Base-by-base conservation (phyloP, 1,284 basidiomycete species). In the Ganoderma meredithae region DNA sequence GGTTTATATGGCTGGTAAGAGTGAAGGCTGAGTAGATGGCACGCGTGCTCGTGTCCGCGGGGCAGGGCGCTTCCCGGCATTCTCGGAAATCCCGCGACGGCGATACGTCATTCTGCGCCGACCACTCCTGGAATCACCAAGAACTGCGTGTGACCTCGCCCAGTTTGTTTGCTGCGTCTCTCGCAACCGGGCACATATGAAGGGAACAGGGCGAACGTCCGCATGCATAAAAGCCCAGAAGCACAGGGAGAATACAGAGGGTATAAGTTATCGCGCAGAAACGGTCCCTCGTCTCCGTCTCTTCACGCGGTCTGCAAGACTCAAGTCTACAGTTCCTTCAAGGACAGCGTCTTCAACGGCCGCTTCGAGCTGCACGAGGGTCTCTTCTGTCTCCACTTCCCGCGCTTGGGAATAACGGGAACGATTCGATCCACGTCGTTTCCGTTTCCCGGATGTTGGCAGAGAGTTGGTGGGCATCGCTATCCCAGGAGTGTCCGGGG, bases 221-320 rank as follows among this genome's bases (percentile, higher is more conserved):
- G 39, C 33, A 31, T 58, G 55, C 8, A 58, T 58, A 19, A 19
- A 9, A 12, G 39, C 19, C 33, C 55, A 9, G 5, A 39, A 39
- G 55, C 36, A 13, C 22, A 22, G 47, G 25, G 47, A 49, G 47
- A 49, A 58, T 39, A 58, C 25, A 39, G 33, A n/a, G 31, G 19
- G 33, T 36, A 39, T 39, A 58, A 33, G 55, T 39, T 39, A 58
- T 39, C 55, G 55, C 3, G 43, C 22, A 61, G 22, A 60, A 7
- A 65, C n/a, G 7, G 31, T 39, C 27, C 68, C 68, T 52, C 76
- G 74, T 62, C 78, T 73, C 19, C 81, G 77, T 64, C 71, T 77
- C 74, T 82, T 82, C 31, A 81, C 79, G 19, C 80, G 76, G 49
- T 81, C 80, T 13, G 76, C 78, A 17, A 81, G 75, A 55, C 71